These are phyloP conservation scores for Sapria himalayana DNA, from an alignment of 345 rosid genomes.

Conservation along the genomic window DNA sequence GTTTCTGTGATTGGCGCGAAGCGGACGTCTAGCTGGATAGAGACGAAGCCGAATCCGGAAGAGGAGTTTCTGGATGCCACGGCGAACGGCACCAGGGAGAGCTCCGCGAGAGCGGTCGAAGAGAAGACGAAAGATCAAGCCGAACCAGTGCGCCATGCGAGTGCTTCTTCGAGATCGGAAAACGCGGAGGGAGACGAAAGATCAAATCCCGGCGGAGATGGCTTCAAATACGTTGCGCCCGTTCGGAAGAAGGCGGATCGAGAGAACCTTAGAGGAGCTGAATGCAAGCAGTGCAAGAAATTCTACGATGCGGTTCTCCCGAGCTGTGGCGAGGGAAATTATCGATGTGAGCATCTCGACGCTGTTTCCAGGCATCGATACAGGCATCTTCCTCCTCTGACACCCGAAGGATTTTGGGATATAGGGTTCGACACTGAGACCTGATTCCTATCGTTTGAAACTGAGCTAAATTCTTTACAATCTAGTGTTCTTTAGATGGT, in stretches of 20 bases:
- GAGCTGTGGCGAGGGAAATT: conserved; percentile 1
- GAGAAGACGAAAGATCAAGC: too few relatives aligned
- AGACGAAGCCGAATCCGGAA: conserved; percentile 54
- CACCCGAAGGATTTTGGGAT: conserved; percentile 96
- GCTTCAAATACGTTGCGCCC: conserved; percentile 56
- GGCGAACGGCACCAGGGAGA: conserved; percentile 33
- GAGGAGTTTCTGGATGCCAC: conserved; percentile 89
- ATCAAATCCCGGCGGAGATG: conserved; percentile 22
- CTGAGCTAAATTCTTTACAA: neutral
- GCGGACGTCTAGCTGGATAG: conserved; percentile 59
- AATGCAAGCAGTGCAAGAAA: conserved; percentile 90
- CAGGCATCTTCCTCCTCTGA: conserved; percentile 56
- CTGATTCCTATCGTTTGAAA: conserved; percentile 15
- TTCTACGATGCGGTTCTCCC: conserved; percentile 85
- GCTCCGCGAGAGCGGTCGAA: too few relatives aligned
- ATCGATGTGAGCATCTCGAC: conserved; percentile 60
- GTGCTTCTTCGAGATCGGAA: too few relatives aligned
- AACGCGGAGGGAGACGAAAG: too few relatives aligned
- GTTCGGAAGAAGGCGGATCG: conserved; percentile 65
- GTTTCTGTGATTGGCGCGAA: conserved; percentile 27
- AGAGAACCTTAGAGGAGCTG: conserved; percentile 46
- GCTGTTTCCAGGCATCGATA: conserved; percentile 90
- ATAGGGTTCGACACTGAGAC: conserved; percentile 89
- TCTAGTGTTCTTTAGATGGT: too few relatives aligned
- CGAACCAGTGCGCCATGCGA: too few relatives aligned